A percentile compares a stretch with the other conserved stretches of the same genome.
Evolutionary conservation across 208 protist species (phyloP).

Genomic region (Wallacemonas rigidus): DNA sequence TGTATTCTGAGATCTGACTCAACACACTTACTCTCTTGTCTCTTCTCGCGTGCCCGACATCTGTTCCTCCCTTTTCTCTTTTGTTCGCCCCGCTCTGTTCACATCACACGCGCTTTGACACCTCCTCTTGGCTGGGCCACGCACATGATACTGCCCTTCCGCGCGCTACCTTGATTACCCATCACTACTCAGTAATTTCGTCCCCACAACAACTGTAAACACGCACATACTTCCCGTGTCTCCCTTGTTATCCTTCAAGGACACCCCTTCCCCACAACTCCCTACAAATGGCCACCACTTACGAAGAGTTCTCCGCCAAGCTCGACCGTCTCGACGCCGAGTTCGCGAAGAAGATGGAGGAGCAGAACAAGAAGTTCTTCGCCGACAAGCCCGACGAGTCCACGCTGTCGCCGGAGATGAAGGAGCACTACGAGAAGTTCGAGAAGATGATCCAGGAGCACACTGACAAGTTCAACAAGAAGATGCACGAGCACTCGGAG

Average conservation of each 20-base stretch:
- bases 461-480: conserved; percentile 94
- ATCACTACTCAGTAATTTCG: too few relatives aligned
- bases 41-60: not conserved
- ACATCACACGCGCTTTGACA: not conserved
- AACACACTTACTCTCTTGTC: not conserved
- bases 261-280: not conserved
- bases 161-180: too few relatives aligned
- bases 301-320: conserved; percentile 88
- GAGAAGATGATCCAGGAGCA: conserved; percentile 93
- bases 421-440: conserved; percentile 93
- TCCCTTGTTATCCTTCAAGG: not conserved
- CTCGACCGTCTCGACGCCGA: conserved; percentile 90
- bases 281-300: conserved; percentile 80
- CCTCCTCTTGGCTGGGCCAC: not conserved
- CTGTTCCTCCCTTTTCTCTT: conserved; percentile 11
- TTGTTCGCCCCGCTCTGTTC: conserved; percentile 13
- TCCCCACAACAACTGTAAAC: not conserved
- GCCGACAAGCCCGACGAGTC: conserved; percentile 90
- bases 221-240: not conserved
- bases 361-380: conserved; percentile 93
- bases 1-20: not conserved
- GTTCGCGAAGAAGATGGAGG: conserved; percentile 92
- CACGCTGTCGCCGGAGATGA: conserved; percentile 90
- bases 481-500: conserved; percentile 91
- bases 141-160: too few relatives aligned